phyloP scores from a whole-genome alignment of 345 rosid species.

The Iberis pinnata region DNA sequence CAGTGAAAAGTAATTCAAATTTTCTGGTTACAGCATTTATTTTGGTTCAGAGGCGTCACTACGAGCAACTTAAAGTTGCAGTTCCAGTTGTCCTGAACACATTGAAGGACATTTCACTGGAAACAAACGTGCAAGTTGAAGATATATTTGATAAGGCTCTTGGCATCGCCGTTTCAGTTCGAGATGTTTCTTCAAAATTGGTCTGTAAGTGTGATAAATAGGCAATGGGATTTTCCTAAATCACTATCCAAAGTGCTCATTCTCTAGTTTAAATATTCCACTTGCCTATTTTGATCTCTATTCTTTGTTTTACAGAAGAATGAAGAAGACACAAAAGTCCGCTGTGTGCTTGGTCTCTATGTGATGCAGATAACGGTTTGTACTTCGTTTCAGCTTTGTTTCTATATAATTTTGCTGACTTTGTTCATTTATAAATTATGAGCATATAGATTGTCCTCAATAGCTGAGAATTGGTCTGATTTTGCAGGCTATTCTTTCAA shows the following conservation, averaged over 20 bases:
- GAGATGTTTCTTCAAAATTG: slow-evolving; percentile 45
- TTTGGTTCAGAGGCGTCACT: slow-evolving; percentile 60
- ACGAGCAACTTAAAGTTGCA: slow-evolving; percentile 67
- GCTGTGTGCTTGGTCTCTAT: slow-evolving; percentile 63
- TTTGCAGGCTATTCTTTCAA: slow-evolving; percentile 61
- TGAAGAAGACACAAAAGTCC: slow-evolving; percentile 43
- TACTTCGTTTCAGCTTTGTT: slow-evolving; percentile 20
- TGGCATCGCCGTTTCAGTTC: slow-evolving; percentile 52
- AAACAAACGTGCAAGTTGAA: slow-evolving; percentile 35
- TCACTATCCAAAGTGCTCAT: slow-evolving; percentile 13
- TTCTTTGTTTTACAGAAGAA: slow-evolving; percentile 45
- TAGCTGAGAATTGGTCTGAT: slow-evolving; percentile 27
- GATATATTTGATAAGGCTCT: slow-evolving; percentile 51
- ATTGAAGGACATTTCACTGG: slow-evolving; percentile 40
- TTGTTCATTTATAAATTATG: background rate
- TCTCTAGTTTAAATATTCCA: slow-evolving; percentile 8
- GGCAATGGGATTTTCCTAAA: slow-evolving; percentile 10
- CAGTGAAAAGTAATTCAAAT: slow-evolving; percentile 16
- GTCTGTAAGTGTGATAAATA: slow-evolving; percentile 36
- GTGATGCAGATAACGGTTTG: slow-evolving; percentile 68
- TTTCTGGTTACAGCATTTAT: slow-evolving; percentile 48
- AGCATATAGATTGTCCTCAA: background rate
- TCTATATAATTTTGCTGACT: slow-evolving; percentile 7
- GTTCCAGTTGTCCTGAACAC: slow-evolving; percentile 55
- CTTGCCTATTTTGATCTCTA: slow-evolving; percentile 12